A percentile compares a stretch with the other conserved stretches of the same genome.
phyloP scores from a whole-genome alignment of 139 green algal species.

The Tetraselmis striata region DNA sequence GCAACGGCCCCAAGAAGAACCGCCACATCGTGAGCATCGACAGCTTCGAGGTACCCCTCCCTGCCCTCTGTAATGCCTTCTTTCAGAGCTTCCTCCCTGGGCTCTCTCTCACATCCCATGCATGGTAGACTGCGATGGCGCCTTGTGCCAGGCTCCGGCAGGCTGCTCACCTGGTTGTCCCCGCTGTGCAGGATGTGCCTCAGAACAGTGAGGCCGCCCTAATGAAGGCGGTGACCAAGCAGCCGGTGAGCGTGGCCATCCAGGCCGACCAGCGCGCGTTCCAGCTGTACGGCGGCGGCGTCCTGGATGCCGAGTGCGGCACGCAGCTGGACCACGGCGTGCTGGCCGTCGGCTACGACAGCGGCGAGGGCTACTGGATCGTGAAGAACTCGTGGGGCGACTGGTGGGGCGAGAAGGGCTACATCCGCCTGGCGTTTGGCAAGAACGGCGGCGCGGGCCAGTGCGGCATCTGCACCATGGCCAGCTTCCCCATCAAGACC shows the following conservation, averaged over 20 bases:
- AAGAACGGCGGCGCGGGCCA: constrained; percentile 44
- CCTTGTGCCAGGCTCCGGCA: too few relatives aligned
- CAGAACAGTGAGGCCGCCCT: constrained; percentile 62
- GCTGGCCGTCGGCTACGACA: constrained; percentile 88
- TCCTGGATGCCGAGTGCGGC: constrained; percentile 63
- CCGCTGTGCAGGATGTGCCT: constrained; percentile 52
- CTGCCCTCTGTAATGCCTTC: too few relatives aligned
- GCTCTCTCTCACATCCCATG: too few relatives aligned
- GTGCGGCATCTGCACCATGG: constrained; percentile 83
- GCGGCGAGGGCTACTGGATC: constrained; percentile 73
- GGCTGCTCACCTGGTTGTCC: too few relatives aligned
- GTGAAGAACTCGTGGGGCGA: constrained; percentile 96
- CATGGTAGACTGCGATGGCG: too few relatives aligned
- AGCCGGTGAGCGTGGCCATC: constrained; percentile 92
- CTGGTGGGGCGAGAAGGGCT: constrained; percentile 84
- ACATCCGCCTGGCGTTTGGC: constrained; percentile 66
- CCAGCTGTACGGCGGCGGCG: constrained; percentile 72
- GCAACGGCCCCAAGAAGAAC: constrained; percentile 45
- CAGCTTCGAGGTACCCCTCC: constrained; percentile 55
- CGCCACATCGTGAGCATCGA: constrained; percentile 66
- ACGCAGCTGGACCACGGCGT: constrained; percentile 91
- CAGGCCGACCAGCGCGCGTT: constrained; percentile 76
- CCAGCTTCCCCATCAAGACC: constrained; percentile 80
- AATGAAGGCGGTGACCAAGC: constrained; percentile 62
- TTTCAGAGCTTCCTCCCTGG: too few relatives aligned